These are phyloP conservation scores for Coniochaeta sp. DNA, from an alignment of 2,329 filamentous ascomycete species.

Conservation along the genomic window DNA sequence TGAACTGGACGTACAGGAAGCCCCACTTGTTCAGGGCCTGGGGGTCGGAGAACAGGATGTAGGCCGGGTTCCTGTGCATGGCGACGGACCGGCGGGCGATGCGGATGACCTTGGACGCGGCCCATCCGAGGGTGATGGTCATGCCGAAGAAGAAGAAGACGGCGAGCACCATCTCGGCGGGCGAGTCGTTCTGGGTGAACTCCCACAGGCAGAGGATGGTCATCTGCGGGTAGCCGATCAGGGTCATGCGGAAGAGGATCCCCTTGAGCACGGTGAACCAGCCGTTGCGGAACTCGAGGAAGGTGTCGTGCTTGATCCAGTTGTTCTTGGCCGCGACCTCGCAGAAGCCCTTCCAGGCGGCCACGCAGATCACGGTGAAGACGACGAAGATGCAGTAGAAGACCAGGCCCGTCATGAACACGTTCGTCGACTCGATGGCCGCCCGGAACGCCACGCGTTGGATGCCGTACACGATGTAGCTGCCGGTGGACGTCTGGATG, in stretches of 20 bases:
- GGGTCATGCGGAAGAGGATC: constrained; percentile 80
- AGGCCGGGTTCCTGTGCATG: constrained; percentile 94
- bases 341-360: constrained; percentile 72
- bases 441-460: constrained; percentile 83
- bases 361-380: constrained; percentile 63
- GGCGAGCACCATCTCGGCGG: constrained; percentile 78
- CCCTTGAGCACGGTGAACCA: constrained; percentile 92
- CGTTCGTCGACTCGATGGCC: constrained; percentile 79
- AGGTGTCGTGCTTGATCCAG: constrained; percentile 78
- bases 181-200: constrained; percentile 76
- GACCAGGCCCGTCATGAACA: constrained; percentile 84
- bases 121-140: constrained; percentile 72
- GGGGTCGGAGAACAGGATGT: constrained; percentile 96
- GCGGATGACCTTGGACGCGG: constrained; percentile 79
- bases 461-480: constrained; percentile 68
- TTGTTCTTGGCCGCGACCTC: constrained; percentile 67
- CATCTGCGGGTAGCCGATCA: constrained; percentile 91
- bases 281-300: constrained; percentile 87
- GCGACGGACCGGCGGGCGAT: constrained; percentile 81
- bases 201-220: constrained; percentile 89
- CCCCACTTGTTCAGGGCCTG: constrained; percentile 94
- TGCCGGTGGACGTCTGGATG: constrained; percentile 44
- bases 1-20: constrained; percentile 95
- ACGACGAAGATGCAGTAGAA: constrained; percentile 85
- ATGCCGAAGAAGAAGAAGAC: constrained; percentile 84